phyloP scores from a whole-genome alignment of 192 early-diverging fungal species.

The Glomus cerebriforme region DNA sequence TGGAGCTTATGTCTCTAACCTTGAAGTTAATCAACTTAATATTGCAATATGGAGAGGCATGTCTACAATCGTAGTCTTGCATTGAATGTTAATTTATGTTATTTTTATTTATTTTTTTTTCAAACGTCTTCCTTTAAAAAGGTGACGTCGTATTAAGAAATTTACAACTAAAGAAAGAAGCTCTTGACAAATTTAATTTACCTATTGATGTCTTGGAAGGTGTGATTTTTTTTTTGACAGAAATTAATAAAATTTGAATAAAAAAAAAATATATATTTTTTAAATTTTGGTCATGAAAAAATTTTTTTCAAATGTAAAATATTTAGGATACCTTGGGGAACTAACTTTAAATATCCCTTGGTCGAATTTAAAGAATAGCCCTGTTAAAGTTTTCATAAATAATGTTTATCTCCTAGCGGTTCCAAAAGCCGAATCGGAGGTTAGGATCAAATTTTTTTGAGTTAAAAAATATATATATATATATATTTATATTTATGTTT shows the following conservation, averaged over 20 bases:
- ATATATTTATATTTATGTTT: too few relatives aligned
- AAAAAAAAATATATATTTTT: too few relatives aligned
- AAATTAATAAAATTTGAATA: background rate
- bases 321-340: conserved; percentile 85
- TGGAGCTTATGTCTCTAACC: conserved; percentile 93
- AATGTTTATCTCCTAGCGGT: conserved; percentile 86
- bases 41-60: conserved; percentile 96
- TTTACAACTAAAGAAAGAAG: conserved; percentile 83
- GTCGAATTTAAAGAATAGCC: conserved; percentile 94
- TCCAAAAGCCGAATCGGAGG: conserved; percentile 73
- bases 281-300: background rate
- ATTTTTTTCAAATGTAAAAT: background rate
- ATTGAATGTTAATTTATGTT: background rate
- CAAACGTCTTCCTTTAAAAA: conserved; percentile 34
- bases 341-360: conserved; percentile 94
- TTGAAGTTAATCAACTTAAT: conserved; percentile 92
- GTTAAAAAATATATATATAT: background rate
- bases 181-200: conserved; percentile 90
- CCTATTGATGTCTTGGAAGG: conserved; percentile 92
- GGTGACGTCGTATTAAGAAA: conserved; percentile 97
- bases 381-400: conserved; percentile 86
- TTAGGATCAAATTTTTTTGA: conserved; percentile 31
- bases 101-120: background rate
- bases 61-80: background rate
- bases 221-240: conserved; percentile 33